Conservation (phyloP, 306 rosid species). For the Arachis hypogaea region DNA sequence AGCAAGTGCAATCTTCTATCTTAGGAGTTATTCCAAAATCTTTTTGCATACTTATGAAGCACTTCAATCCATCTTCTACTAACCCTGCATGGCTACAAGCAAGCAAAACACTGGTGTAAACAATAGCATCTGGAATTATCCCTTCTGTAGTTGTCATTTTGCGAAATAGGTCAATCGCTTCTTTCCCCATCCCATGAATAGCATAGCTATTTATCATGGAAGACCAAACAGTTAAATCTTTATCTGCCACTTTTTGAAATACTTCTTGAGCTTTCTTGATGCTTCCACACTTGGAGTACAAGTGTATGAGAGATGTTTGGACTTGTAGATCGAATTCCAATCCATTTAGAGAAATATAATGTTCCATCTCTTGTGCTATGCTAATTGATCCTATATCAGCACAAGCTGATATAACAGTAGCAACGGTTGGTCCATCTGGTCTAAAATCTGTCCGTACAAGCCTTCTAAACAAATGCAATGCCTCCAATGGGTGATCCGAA, state of each 20-base stretch:
- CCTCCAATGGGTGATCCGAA: constrained; percentile 45
- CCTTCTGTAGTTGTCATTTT: constrained; percentile 52
- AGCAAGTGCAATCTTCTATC: constrained; percentile 62
- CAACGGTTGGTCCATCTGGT: constrained; percentile 47
- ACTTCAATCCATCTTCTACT: constrained; percentile 64
- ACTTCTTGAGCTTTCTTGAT: constrained; percentile 52
- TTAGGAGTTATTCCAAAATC: constrained; percentile 59
- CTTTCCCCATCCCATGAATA: constrained; percentile 64
- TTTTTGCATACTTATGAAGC: constrained; percentile 61
- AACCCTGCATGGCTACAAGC: constrained; percentile 77
- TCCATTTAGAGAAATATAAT: constrained; percentile 53
- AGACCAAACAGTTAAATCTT: constrained; percentile 70
- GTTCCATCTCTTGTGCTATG: constrained; percentile 66
- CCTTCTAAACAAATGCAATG: constrained; percentile 48
- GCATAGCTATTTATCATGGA: constrained; percentile 69
- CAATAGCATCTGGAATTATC: constrained; percentile 61
- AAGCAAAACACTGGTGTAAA: constrained; percentile 58
- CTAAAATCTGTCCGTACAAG: constrained; percentile 35
- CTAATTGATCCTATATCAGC: constrained; percentile 53
- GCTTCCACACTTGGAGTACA: constrained; percentile 74
- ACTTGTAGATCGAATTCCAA: constrained; percentile 53
- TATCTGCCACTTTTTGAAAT: constrained; percentile 50
- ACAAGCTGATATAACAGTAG: constrained; percentile 48
- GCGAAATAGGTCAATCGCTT: constrained; percentile 56
- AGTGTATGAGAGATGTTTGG: constrained; percentile 71